These are phyloP conservation scores for Favolaschia claudopus DNA, from an alignment of 768 basidiomycete genomes.

Conservation along the genomic window DNA sequence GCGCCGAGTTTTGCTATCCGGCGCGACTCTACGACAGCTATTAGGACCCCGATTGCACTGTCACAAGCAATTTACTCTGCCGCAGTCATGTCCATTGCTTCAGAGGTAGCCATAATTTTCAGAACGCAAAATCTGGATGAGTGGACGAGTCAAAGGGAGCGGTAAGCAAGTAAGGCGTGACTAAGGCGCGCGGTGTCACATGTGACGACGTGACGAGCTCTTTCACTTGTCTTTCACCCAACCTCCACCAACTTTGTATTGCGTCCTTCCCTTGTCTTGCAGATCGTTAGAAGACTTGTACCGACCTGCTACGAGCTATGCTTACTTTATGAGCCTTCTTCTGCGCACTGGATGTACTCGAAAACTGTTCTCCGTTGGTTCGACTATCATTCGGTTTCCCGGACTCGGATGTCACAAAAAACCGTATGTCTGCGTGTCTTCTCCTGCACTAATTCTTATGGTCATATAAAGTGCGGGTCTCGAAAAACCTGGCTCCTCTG, in stretches of 20 bases:
- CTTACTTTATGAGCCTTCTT: constrained; percentile 4
- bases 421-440: no score
- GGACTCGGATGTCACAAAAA: no score
- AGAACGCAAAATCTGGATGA: neutral
- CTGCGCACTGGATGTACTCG: neutral
- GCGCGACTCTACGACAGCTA: constrained; percentile 44
- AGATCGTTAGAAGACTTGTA: no score
- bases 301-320: neutral
- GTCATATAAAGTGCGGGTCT: no score
- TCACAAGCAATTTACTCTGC: constrained; percentile 7
- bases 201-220: neutral
- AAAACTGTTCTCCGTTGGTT: neutral
- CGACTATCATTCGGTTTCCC: no score
- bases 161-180: constrained; percentile 18
- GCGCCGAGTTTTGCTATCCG: constrained; percentile 87
- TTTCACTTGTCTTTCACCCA: no score
- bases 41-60: neutral
- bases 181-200: neutral
- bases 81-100: constrained; percentile 15
- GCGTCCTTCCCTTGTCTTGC: no score
- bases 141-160: no score
- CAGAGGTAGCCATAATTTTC: constrained; percentile 10
- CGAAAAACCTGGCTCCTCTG: no score
- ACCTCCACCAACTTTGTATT: no score
- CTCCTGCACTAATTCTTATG: no score